Evolutionary conservation across 306 rosid species (phyloP).

Genomic region (Lathyrus sativus): DNA sequence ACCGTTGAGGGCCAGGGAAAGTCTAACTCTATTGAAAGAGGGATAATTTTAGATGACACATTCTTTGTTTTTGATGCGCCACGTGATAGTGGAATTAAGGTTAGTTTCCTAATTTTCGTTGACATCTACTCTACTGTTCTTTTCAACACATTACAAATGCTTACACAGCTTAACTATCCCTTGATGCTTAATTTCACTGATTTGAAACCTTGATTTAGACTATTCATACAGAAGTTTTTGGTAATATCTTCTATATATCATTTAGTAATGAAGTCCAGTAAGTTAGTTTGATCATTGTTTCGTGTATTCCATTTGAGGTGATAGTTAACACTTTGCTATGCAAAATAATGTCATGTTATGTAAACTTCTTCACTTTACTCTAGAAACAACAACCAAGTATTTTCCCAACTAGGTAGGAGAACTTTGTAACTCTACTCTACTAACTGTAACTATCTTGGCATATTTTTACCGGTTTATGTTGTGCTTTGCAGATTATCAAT

Average conservation of each 20-base stretch:
- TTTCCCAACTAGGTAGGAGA: constrained; percentile 2
- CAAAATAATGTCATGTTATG: constrained; percentile 19
- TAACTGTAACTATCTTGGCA: neutral
- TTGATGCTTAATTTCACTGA: constrained; percentile 24
- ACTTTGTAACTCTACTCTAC: constrained; percentile 1
- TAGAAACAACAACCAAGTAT: constrained; percentile 2
- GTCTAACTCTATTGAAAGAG: constrained; percentile 68
- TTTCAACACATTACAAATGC: constrained; percentile 14
- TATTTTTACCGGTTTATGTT: constrained; percentile 35
- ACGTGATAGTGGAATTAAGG: constrained; percentile 93
- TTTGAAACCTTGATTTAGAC: constrained; percentile 17
- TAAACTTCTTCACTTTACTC: constrained; percentile 1
- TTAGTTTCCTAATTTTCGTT: constrained; percentile 38
- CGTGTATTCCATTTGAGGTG: constrained; percentile 22
- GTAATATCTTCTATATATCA: constrained; percentile 19
- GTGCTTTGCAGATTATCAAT: constrained; percentile 67
- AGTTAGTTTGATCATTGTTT: constrained; percentile 23
- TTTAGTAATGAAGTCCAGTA: constrained; percentile 22
- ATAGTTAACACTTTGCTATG: constrained; percentile 30
- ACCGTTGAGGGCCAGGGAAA: constrained; percentile 67
- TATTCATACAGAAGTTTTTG: neutral
- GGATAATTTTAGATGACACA: constrained; percentile 84
- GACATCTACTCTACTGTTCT: constrained; percentile 6
- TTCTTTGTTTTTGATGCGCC: constrained; percentile 81
- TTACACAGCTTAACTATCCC: constrained; percentile 30